A percentile compares a stretch with the other conserved stretches of the same genome.
Evolutionary conservation across 2,329 filamentous ascomycete species (phyloP).

Genomic region (Botrytis paeoniae): DNA sequence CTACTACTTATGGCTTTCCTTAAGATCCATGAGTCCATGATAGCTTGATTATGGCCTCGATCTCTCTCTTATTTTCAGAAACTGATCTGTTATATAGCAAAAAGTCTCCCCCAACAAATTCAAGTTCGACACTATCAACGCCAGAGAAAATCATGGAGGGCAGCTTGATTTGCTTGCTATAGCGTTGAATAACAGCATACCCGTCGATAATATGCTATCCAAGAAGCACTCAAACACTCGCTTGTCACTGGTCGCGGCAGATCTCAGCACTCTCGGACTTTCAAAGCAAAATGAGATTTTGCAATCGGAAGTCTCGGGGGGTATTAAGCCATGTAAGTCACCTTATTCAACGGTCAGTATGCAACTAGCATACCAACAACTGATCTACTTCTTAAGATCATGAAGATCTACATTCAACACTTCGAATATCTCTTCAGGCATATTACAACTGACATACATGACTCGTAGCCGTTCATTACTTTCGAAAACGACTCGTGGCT

Average conservation of each 20-base stretch:
- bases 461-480: neutral
- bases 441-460: neutral
- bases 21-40: neutral
- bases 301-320: neutral
- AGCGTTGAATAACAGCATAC: neutral
- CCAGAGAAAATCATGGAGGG: neutral
- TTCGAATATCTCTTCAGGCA: conserved; percentile 49
- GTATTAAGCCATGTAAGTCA: neutral
- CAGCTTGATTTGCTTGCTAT: neutral
- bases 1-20: neutral
- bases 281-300: neutral
- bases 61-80: neutral
- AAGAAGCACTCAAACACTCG: neutral
- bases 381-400: conserved; percentile 54
- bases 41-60: neutral
- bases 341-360: neutral
- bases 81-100: neutral
- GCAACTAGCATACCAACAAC: neutral
- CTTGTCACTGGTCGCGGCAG: neutral
- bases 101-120: neutral
- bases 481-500: neutral
- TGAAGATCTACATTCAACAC: conserved; percentile 50
- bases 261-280: neutral
- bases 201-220: neutral
- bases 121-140: neutral